A percentile compares a stretch with the other conserved stretches of the same genome.
Evolutionary conservation across 371 early-diverging fungal genomes (phyloP).

Genomic region (Parasitella parasitica): DNA sequence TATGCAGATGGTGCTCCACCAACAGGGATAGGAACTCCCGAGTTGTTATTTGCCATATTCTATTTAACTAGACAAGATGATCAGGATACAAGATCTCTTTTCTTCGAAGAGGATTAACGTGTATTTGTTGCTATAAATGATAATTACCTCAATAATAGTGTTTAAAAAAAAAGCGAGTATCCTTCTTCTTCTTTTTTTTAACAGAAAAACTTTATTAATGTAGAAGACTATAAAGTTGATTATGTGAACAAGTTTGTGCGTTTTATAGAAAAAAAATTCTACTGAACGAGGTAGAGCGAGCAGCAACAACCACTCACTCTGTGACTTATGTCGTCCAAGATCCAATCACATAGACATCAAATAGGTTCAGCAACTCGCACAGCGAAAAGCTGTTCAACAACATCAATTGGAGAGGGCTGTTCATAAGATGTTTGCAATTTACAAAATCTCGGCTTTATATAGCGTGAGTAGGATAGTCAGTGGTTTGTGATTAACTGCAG

Average conservation of each 20-base stretch:
- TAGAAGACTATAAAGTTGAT: background rate
- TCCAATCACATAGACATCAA: background rate
- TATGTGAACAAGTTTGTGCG: background rate
- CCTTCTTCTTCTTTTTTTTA: no score
- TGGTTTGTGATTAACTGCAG: background rate
- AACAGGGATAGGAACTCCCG: slow-evolving; percentile 31
- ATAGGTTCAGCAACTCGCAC: background rate
- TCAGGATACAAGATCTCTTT: background rate
- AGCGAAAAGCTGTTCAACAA: slow-evolving; percentile 39
- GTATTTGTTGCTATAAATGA: background rate
- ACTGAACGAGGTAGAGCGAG: no score
- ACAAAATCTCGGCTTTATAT: slow-evolving; percentile 31
- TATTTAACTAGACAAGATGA: background rate
- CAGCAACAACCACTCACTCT: background rate
- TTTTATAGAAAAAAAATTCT: background rate
- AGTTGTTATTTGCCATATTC: slow-evolving; percentile 17
- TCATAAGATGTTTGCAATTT: slow-evolving; percentile 26
- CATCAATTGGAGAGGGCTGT: slow-evolving; percentile 38
- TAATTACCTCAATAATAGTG: background rate
- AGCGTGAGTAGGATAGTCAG: background rate
- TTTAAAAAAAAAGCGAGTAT: background rate
- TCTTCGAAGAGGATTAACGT: background rate
- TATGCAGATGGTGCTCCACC: slow-evolving; percentile 35
- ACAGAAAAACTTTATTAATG: background rate
- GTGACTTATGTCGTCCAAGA: background rate